Conservation (phyloP, 352 stramenopile genomes). For the Hyaloperonospora brassicae region DNA sequence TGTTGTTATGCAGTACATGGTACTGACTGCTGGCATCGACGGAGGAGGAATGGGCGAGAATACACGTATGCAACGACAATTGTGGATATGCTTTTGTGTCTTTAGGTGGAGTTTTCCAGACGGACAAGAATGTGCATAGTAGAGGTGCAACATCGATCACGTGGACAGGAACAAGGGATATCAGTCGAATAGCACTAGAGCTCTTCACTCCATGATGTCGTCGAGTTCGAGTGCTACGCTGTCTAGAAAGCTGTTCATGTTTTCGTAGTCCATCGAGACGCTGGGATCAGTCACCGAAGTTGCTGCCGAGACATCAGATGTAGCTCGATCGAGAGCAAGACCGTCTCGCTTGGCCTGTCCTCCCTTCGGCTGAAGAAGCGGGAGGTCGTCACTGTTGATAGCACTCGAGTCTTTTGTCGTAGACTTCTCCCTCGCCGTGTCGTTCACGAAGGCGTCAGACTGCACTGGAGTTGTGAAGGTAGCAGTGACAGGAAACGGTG, state of each 20-base stretch:
- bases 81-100: constrained; percentile 20
- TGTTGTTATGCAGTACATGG: no score
- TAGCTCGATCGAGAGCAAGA: constrained; percentile 8
- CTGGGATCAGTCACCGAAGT: constrained; percentile 12
- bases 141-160: constrained; percentile 3
- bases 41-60: no score
- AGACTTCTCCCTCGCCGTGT: constrained; percentile 2
- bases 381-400: constrained; percentile 5
- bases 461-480: constrained; percentile 13
- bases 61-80: no score
- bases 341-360: constrained; percentile 17
- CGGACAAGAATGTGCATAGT: constrained; percentile 3
- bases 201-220: constrained; percentile 54
- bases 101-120: constrained; percentile 10
- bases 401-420: constrained; percentile 1
- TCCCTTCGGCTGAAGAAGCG: constrained; percentile 21
- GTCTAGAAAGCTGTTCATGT: constrained; percentile 78
- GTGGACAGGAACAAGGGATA: constrained; percentile 11
- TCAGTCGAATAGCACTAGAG: constrained; percentile 1
- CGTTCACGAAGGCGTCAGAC: not conserved
- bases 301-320: constrained; percentile 2
- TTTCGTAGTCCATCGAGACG: constrained; percentile 42
- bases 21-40: no score
- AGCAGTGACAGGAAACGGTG: constrained; percentile 18
- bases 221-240: constrained; percentile 74